Percentiles rank a stretch among this genome's conserved stretches.
Conservation (phyloP, 148 eudicot species). For the Rheum nobile region DNA sequence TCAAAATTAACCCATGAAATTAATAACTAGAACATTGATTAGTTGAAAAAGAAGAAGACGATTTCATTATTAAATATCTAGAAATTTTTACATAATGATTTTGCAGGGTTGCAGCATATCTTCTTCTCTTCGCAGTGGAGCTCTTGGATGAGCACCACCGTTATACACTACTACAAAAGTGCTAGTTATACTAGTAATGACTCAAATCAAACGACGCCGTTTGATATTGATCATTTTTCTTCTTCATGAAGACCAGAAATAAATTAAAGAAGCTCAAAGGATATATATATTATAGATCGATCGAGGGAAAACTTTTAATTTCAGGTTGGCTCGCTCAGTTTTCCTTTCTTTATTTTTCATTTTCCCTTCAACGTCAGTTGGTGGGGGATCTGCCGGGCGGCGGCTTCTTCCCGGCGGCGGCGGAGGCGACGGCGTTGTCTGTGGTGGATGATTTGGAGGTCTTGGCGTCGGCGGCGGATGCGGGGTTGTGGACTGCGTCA, state of each 20-base stretch:
- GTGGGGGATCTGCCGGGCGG: neutral
- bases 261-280: neutral
- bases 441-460: conserved; percentile 1
- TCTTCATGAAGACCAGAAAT: neutral
- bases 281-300: too few relatives aligned
- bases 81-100: neutral
- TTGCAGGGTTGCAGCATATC: neutral
- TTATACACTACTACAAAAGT: neutral
- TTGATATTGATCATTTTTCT: neutral
- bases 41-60: neutral
- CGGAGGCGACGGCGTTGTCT: neutral
- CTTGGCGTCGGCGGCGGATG: neutral
- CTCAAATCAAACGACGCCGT: neutral
- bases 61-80: neutral
- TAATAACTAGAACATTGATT: neutral
- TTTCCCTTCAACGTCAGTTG: neutral
- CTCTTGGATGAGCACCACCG: neutral
- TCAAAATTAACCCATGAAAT: neutral
- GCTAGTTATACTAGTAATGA: neutral
- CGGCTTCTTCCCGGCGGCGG: conserved; percentile 1
- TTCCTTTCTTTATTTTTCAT: neutral
- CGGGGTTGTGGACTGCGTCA: conserved; percentile 4
- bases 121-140: neutral
- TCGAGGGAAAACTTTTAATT: neutral
- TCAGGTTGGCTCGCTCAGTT: neutral